phyloP scores from a whole-genome alignment of 257 asterid genomes.

The Osmanthus fragrans region DNA sequence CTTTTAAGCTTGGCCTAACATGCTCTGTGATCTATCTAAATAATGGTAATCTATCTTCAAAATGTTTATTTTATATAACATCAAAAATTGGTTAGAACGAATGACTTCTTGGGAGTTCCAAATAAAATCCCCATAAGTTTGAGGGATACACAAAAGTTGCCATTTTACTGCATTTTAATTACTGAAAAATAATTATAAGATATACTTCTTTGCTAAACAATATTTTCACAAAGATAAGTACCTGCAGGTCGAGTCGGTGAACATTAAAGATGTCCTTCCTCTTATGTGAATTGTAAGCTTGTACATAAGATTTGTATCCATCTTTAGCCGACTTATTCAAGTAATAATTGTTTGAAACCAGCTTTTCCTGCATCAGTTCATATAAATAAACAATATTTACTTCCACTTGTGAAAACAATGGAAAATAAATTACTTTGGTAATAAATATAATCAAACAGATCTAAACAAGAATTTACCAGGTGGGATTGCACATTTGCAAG shows the following conservation, averaged over 20 bases:
- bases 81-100: no score
- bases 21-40: no score
- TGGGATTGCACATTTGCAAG: slow-evolving; percentile 75
- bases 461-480: slow-evolving; percentile 54
- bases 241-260: slow-evolving; percentile 78
- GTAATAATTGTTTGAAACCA: slow-evolving; percentile 68
- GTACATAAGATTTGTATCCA: slow-evolving; percentile 79
- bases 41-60: background rate
- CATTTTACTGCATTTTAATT: background rate
- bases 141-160: no score
- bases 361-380: slow-evolving; percentile 51
- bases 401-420: slow-evolving; percentile 1
- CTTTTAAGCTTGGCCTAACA: no score
- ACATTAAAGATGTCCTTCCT: slow-evolving; percentile 92
- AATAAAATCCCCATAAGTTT: no score
- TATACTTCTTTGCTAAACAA: background rate
- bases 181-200: no score
- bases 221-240: background rate
- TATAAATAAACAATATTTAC: background rate
- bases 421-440: background rate
- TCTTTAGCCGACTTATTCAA: slow-evolving; percentile 89
- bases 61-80: no score
- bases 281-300: slow-evolving; percentile 85
- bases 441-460: slow-evolving; percentile 12
- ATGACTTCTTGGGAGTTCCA: no score